A percentile compares a stretch with the other conserved stretches of the same genome.
These are phyloP conservation scores for Neurospora discreta DNA, from an alignment of 495 filamentous ascomycete species.

Conservation along the genomic window DNA sequence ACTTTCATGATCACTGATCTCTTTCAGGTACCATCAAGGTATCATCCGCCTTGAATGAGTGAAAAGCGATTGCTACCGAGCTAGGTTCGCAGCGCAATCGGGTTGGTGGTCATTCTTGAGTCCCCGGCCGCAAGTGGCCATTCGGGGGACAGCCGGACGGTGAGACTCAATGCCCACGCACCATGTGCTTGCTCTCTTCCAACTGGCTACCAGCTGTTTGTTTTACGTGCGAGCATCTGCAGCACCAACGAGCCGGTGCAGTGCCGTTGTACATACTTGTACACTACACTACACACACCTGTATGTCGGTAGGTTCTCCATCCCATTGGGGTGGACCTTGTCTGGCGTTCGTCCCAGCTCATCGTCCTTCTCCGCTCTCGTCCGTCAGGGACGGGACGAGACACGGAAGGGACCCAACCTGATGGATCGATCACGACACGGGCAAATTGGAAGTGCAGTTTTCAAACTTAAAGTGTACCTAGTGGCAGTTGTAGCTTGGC, in stretches of 20 bases:
- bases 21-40: background rate
- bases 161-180: background rate
- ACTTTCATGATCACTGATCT: background rate
- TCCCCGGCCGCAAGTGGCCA: background rate
- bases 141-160: background rate
- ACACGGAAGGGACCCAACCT: background rate
- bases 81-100: background rate
- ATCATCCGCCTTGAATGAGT: background rate
- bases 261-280: background rate
- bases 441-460: background rate
- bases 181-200: background rate
- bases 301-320: background rate
- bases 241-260: background rate
- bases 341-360: background rate
- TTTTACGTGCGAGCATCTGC: background rate
- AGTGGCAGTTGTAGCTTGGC: background rate
- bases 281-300: no score
- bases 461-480: background rate
- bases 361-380: background rate
- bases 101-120: background rate
- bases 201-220: background rate
- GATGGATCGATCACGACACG: background rate
- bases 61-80: background rate
- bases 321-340: background rate
- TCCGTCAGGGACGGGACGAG: background rate